Conservation (phyloP, 768 basidiomycete genomes). For the Hygrophoropsis aurantiaca region DNA sequence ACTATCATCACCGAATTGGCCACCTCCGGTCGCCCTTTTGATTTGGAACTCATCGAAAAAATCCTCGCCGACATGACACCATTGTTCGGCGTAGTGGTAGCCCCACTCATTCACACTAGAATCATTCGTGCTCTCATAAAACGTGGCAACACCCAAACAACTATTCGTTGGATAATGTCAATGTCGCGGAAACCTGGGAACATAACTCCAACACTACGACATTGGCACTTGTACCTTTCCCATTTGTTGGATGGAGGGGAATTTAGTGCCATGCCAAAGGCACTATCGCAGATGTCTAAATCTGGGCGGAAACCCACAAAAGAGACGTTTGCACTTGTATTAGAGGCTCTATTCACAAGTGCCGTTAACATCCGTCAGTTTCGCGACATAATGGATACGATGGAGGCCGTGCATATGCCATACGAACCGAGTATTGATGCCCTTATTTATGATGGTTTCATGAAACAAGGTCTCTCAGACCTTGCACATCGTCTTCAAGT, state of each 20-base stretch:
- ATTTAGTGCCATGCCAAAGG: conserved; percentile 22
- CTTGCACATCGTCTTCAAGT: conserved; percentile 39
- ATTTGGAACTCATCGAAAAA: conserved; percentile 53
- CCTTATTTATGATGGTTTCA: conserved; percentile 43
- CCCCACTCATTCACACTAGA: conserved; percentile 45
- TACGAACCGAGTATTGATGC: conserved; percentile 43
- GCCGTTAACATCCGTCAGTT: conserved; percentile 34
- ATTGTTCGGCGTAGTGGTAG: conserved; percentile 46
- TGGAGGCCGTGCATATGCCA: conserved; percentile 42
- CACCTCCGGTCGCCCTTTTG: conserved; percentile 49
- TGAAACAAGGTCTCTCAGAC: conserved; percentile 33
- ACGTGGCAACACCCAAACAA: conserved; percentile 41
- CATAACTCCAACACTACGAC: conserved; percentile 46
- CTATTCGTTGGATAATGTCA: conserved; percentile 50
- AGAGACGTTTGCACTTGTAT: conserved; percentile 49
- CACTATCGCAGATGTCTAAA: conserved; percentile 36
- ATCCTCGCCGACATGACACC: conserved; percentile 50
- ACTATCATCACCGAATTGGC: conserved; percentile 47
- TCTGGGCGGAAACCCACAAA: conserved; percentile 42
- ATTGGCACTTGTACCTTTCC: conserved; percentile 56
- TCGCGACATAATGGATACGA: conserved; percentile 43
- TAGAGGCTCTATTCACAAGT: conserved; percentile 41
- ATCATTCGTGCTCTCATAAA: conserved; percentile 50
- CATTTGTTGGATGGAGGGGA: conserved; percentile 31
- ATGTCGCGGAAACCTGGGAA: conserved; percentile 52